phyloP scores from a whole-genome alignment of 1,284 basidiomycete species.

The Melampsora americana region DNA sequence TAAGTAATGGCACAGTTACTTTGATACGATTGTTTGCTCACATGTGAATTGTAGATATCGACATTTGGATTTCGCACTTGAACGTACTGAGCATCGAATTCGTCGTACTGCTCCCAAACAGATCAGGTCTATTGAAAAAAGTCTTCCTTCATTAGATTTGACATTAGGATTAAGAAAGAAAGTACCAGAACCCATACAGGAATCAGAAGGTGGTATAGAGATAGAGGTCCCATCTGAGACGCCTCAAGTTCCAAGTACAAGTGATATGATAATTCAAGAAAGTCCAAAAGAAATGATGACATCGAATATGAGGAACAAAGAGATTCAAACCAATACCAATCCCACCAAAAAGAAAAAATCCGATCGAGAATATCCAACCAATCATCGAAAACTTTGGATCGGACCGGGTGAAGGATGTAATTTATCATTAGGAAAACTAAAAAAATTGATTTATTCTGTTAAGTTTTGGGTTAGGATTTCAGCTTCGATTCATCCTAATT shows the following conservation, averaged over 20 bases:
- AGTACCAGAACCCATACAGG: neutral
- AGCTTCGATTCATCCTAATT: neutral
- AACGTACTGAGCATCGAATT: constrained; percentile 39
- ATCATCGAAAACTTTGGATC: neutral
- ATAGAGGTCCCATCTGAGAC: too few species aligned
- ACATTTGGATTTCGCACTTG: constrained; percentile 37
- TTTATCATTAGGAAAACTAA: neutral
- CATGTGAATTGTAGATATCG: constrained; percentile 12
- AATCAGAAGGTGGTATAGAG: too few species aligned
- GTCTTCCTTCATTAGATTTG: neutral
- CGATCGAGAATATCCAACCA: neutral
- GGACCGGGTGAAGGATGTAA: neutral
- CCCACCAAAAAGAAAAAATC: neutral
- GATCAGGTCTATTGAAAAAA: neutral
- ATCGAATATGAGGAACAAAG: neutral
- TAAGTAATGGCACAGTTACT: constrained; percentile 45
- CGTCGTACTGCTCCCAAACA: constrained; percentile 23
- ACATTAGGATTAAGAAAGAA: neutral
- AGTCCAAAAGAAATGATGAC: neutral
- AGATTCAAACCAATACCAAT: neutral
- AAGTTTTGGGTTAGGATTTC: neutral
- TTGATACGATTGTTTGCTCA: neutral
- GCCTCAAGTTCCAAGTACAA: too few species aligned
- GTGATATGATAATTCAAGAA: neutral
- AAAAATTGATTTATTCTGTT: neutral